Evolutionary conservation across 2,329 filamentous ascomycete genomes (phyloP), one percentile per base, ranked within the genome.

Genomic region (Verticillium tricorpus): DNA sequence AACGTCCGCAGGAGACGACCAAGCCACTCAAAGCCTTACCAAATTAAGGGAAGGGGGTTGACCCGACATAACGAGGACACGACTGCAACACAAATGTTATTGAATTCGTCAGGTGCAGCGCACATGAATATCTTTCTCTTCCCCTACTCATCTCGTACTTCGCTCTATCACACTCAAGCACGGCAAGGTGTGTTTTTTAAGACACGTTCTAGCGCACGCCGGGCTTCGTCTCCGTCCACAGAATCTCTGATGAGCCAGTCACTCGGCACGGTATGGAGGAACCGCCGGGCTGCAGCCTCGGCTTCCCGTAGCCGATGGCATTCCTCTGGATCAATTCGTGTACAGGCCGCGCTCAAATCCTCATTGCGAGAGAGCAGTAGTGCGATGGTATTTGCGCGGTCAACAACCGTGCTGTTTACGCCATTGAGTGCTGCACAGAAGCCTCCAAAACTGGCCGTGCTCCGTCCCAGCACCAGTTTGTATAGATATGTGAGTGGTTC

Each of bases 351-450:
- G 6, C 89, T 84, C 2, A 98, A 78, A 72, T 96, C 91, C 69
- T 94, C 90, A 7, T 92, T 91, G 58, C 82, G 85, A 17, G 86
- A 85, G 37, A 89, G 80, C 17, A 95, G 78, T 7, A 85, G 73
- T 25, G 89, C 85, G 39, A 99, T 81, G 8, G 88, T 83, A 65
- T 92, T 89, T 0, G 94, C 93, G 61, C 93, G 85, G 17, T 89
- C 78, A 7, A 97, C 83, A 11, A 98, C 85, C 5, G 83, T 80
- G 19, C 76, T 70, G 34, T 92, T 88, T 15, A 99, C 87, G 1
- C 93, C 93, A 69, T 96, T 97, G 73, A 96, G 85, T 3, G 88
- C 87, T 32, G 95, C 95, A 71, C 95, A 98, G 74, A 85, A 84
- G 32, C 88, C 91, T 0, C 95, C 95, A 69, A 96, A 96, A 70